These are phyloP conservation scores for Phytophthora pluvialis DNA, from an alignment of 352 stramenopile species.

Conservation along the genomic window DNA sequence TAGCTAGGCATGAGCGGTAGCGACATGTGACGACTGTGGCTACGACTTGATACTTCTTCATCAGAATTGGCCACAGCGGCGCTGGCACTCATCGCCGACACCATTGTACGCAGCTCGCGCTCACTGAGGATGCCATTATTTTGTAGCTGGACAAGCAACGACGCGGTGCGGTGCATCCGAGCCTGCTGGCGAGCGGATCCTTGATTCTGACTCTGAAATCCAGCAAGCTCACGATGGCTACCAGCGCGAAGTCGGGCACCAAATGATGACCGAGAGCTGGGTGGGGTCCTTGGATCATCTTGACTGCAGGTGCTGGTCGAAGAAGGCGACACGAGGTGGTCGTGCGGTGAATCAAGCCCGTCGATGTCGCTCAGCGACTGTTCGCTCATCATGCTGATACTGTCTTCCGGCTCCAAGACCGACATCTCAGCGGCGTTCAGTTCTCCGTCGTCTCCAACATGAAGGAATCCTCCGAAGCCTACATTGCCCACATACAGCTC, in stretches of 20 bases:
- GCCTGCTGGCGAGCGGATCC: constrained; percentile 1
- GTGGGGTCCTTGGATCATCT: constrained; percentile 30
- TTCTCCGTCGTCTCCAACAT: constrained; percentile 29
- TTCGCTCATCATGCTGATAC: constrained; percentile 51
- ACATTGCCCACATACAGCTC: constrained; percentile 36
- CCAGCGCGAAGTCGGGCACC: constrained; percentile 5
- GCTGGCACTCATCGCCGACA: constrained; percentile 35
- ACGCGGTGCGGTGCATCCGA: constrained; percentile 20
- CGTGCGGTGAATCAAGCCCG: constrained; percentile 46
- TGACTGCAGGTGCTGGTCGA: constrained; percentile 60
- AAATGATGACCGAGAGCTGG: constrained; percentile 45
- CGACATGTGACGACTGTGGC: constrained; percentile 52
- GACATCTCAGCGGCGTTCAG: constrained; percentile 17
- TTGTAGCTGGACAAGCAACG: constrained; percentile 26
- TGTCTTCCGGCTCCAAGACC: constrained; percentile 33
- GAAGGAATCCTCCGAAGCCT: constrained; percentile 28
- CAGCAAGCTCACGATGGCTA: constrained; percentile 18
- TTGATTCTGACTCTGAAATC: constrained; percentile 20
- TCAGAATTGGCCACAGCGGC: constrained; percentile 4
- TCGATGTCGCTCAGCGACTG: constrained; percentile 50
- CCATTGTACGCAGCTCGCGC: constrained; percentile 36
- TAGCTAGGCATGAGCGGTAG: constrained; percentile 64
- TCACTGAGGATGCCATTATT: constrained; percentile 24
- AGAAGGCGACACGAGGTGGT: constrained; percentile 66
- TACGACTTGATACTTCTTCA: constrained; percentile 20